phyloP scores from a whole-genome alignment of 768 basidiomycete genomes.

The Chalciporus piperatus region DNA sequence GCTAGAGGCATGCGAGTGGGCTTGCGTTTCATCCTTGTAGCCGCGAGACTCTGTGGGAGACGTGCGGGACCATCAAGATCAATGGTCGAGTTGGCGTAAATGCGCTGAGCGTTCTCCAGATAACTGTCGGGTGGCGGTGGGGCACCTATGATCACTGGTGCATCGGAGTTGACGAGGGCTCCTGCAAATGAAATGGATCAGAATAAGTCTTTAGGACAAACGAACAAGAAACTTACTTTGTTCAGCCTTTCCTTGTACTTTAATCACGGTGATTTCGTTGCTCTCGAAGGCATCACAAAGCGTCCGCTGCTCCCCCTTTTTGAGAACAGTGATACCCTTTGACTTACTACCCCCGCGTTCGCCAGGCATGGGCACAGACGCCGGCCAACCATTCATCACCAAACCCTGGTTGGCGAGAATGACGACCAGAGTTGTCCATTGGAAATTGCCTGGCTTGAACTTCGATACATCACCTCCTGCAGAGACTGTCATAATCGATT shows the following conservation, averaged over 20 bases:
- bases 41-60: background rate
- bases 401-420: constrained; percentile 1
- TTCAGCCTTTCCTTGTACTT: background rate
- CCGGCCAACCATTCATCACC: background rate
- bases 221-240: background rate
- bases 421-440: background rate
- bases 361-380: constrained; percentile 1
- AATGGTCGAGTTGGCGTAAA: background rate
- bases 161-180: background rate
- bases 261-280: background rate
- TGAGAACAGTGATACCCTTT: constrained; percentile 7
- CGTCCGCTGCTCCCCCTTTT: background rate
- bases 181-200: background rate
- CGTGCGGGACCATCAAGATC: background rate
- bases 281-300: constrained; percentile 2
- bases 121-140: background rate
- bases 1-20: background rate
- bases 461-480: background rate
- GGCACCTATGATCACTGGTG: background rate
- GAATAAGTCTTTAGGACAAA: background rate
- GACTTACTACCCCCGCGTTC: background rate
- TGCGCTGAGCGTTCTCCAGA: background rate
- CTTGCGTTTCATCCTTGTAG: background rate
- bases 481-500: background rate
- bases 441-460: background rate